phyloP scores from a whole-genome alignment of 495 filamentous ascomycete genomes.

The Aspergillus nidulans region DNA sequence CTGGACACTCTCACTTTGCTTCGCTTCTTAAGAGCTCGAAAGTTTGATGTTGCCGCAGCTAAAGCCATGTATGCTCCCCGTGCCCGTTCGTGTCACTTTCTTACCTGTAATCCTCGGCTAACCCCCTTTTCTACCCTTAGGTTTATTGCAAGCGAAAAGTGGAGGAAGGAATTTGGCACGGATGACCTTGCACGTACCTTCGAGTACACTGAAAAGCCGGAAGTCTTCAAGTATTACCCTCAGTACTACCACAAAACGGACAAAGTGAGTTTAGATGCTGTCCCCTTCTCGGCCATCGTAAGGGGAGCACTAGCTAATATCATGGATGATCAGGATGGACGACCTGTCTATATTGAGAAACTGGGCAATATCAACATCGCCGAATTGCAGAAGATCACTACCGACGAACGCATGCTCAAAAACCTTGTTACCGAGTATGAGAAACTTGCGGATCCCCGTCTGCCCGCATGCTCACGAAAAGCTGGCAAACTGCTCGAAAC shows the following conservation, averaged over 20 bases:
- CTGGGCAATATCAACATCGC: constrained; percentile 87
- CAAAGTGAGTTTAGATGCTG: constrained; percentile 55
- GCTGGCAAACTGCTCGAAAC: constrained; percentile 86
- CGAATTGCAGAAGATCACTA: constrained; percentile 91
- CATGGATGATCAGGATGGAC: constrained; percentile 65
- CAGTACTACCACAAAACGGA: constrained; percentile 99
- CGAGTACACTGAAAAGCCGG: constrained; percentile 80
- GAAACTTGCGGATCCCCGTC: constrained; percentile 84
- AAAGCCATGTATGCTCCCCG: constrained; percentile 72
- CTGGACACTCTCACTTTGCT: constrained; percentile 89
- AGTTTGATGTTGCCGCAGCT: constrained; percentile 80
- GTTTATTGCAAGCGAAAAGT: constrained; percentile 88
- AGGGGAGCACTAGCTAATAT: constrained; percentile 9
- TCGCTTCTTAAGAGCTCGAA: constrained; percentile 87
- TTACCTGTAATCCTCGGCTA: constrained; percentile 8
- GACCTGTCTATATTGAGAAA: constrained; percentile 95
- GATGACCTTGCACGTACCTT: constrained; percentile 78
- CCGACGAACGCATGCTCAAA: constrained; percentile 85
- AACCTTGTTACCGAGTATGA: constrained; percentile 98
- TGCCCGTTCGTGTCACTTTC: background rate
- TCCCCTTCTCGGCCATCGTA: background rate
- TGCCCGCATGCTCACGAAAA: constrained; percentile 95
- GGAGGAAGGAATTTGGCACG: constrained; percentile 83
- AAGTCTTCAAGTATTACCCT: constrained; percentile 90
- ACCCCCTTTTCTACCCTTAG: constrained; percentile 40